These are phyloP conservation scores for Tulasnella calospora DNA, from an alignment of 768 basidiomycete genomes.

Conservation along the genomic window DNA sequence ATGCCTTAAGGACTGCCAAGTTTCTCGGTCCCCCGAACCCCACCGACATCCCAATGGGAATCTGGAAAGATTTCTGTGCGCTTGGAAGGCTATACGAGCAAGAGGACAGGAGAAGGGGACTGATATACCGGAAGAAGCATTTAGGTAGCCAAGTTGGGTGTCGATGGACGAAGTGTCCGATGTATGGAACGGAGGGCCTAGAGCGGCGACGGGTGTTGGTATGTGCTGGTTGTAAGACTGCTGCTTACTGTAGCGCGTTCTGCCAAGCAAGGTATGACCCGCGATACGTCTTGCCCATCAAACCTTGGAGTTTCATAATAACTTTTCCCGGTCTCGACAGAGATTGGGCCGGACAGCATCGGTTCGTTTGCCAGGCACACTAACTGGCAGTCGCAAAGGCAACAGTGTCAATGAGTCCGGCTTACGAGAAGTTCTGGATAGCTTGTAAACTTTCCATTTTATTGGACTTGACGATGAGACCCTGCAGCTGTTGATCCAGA, in stretches of 20 bases:
- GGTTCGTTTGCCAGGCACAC: neutral
- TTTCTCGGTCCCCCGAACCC: neutral
- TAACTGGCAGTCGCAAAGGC: neutral
- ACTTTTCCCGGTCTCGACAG: neutral
- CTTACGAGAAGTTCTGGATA: neutral
- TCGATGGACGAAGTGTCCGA: neutral
- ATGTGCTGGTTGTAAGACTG: neutral
- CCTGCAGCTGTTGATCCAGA: neutral
- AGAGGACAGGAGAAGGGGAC: neutral
- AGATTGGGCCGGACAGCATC: neutral
- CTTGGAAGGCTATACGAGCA: neutral
- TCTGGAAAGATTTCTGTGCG: neutral
- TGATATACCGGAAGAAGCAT: neutral
- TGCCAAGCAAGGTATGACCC: neutral
- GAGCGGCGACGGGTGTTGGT: neutral
- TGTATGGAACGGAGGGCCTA: neutral
- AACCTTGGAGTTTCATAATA: neutral
- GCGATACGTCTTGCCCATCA: neutral
- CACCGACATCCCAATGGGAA: neutral
- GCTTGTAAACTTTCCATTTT: neutral
- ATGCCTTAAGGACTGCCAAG: neutral
- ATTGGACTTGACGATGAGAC: neutral
- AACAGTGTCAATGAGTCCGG: neutral
- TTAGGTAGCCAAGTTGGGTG: neutral
- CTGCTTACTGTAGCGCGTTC: neutral